A percentile compares a stretch with the other conserved stretches of the same genome.
phyloP scores from a whole-genome alignment of 2,329 filamentous ascomycete species.

The Alternaria sp. region DNA sequence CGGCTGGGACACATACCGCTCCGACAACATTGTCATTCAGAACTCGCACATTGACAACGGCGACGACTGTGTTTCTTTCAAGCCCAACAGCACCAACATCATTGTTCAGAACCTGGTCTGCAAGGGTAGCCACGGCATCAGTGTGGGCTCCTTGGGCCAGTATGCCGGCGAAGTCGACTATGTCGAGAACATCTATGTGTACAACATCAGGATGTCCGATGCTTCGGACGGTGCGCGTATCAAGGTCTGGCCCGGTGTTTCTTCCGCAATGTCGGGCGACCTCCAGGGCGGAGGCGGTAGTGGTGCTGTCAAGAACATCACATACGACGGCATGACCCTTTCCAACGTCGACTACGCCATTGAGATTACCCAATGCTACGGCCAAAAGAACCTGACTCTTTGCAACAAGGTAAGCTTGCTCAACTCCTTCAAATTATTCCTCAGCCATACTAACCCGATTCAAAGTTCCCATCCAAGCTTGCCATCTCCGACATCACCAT shows the following conservation, averaged over 20 bases:
- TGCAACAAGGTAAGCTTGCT: slow-evolving; percentile 57
- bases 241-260: slow-evolving; percentile 73
- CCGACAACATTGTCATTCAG: slow-evolving; percentile 69
- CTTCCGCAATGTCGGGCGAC: slow-evolving; percentile 65
- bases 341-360: slow-evolving; percentile 71
- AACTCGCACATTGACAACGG: slow-evolving; percentile 71
- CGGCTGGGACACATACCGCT: slow-evolving; percentile 69
- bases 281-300: slow-evolving; percentile 71
- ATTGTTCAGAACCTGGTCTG: slow-evolving; percentile 72
- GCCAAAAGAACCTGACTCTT: slow-evolving; percentile 68
- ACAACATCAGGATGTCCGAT: slow-evolving; percentile 53
- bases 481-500: slow-evolving; percentile 65
- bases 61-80: slow-evolving; percentile 78
- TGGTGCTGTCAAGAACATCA: slow-evolving; percentile 71
- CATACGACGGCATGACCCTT: slow-evolving; percentile 68
- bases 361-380: slow-evolving; percentile 72
- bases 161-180: slow-evolving; percentile 71
- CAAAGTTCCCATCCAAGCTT: slow-evolving; percentile 61
- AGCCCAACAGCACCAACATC: slow-evolving; percentile 75
- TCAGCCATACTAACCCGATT: slow-evolving; percentile 1
- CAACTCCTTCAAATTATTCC: neutral
- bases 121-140: slow-evolving; percentile 76
- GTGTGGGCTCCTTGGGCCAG: slow-evolving; percentile 75
- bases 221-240: slow-evolving; percentile 71
- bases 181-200: slow-evolving; percentile 70